phyloP scores from a whole-genome alignment of 768 basidiomycete genomes.

The Boletus barrowsii region DNA sequence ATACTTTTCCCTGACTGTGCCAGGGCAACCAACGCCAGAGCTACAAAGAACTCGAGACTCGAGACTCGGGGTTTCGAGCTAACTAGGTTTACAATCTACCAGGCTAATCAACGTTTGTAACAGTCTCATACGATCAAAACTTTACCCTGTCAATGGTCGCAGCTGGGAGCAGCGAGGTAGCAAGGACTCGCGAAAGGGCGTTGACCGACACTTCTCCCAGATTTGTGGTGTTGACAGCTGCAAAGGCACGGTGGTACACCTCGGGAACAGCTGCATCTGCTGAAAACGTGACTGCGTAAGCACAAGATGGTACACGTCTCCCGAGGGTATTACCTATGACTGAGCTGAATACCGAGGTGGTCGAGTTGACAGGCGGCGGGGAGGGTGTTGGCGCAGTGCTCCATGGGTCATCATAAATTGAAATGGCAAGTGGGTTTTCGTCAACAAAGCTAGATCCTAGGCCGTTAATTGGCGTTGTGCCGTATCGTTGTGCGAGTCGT shows the following conservation, averaged over 20 bases:
- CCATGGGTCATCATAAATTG: slow-evolving; percentile 83
- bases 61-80: slow-evolving; percentile 79
- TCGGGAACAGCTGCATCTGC: slow-evolving; percentile 79
- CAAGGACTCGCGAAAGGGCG: slow-evolving; percentile 74
- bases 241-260: slow-evolving; percentile 72
- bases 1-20: slow-evolving; percentile 80
- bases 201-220: slow-evolving; percentile 81
- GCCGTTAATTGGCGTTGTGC: slow-evolving; percentile 49
- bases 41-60: slow-evolving; percentile 88
- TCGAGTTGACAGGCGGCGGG: slow-evolving; percentile 55
- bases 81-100: slow-evolving; percentile 85
- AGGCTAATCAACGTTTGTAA: slow-evolving; percentile 4
- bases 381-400: slow-evolving; percentile 71
- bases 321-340: slow-evolving; percentile 54
- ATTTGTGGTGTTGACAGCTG: slow-evolving; percentile 65
- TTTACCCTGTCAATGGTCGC: slow-evolving; percentile 76
- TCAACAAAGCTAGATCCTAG: slow-evolving; percentile 74
- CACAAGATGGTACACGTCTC: background rate
- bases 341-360: slow-evolving; percentile 55
- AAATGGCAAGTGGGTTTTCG: slow-evolving; percentile 70
- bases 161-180: slow-evolving; percentile 76
- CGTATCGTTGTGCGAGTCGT: slow-evolving; percentile 68
- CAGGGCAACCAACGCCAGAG: slow-evolving; percentile 81
- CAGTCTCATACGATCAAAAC: background rate
- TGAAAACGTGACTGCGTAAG: slow-evolving; percentile 30